These are phyloP conservation scores for Hypholoma sublateritium DNA, from an alignment of 768 basidiomycete genomes.

Conservation along the genomic window DNA sequence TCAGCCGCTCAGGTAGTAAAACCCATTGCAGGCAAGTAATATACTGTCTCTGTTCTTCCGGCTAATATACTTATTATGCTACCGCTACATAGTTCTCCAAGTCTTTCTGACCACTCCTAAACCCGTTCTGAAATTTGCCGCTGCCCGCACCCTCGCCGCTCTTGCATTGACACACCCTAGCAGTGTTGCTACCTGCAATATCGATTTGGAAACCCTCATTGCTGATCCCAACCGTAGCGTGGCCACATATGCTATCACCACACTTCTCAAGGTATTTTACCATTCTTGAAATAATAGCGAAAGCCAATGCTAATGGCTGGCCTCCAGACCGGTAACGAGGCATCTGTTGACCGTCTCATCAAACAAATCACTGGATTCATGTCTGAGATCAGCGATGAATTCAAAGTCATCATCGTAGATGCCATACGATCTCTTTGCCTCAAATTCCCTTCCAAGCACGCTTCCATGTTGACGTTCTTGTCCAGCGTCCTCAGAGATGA, in stretches of 20 bases:
- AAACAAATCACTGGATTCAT: constrained; percentile 99
- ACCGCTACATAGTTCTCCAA: constrained; percentile 68
- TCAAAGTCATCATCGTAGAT: constrained; percentile 99
- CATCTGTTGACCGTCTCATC: constrained; percentile 97
- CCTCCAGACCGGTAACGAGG: constrained; percentile 92
- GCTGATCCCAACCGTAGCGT: constrained; percentile 94
- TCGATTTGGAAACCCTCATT: constrained; percentile 96
- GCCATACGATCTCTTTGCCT: constrained; percentile 97
- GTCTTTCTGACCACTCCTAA: constrained; percentile 96
- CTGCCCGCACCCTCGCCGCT: constrained; percentile 90
- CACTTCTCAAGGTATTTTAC: constrained; percentile 78
- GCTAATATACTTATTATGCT: background rate
- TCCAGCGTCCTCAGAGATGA: constrained; percentile 97
- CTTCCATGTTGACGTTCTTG: constrained; percentile 95
- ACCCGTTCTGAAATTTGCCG: constrained; percentile 93
- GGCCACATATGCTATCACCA: constrained; percentile 98
- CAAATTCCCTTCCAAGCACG: constrained; percentile 97
- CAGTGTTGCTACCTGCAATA: constrained; percentile 89
- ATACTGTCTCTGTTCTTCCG: background rate
- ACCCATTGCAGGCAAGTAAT: constrained; percentile 80
- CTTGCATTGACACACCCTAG: constrained; percentile 85
- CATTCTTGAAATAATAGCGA: background rate
- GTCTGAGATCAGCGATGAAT: constrained; percentile 99
- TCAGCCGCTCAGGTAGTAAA: constrained; percentile 76
- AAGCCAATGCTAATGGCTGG: constrained; percentile 2